Percentiles rank a stretch among this genome's conserved stretches.
Evolutionary conservation across 2,329 filamentous ascomycete species (phyloP).

Genomic region (Plectosphaerella plurivora): DNA sequence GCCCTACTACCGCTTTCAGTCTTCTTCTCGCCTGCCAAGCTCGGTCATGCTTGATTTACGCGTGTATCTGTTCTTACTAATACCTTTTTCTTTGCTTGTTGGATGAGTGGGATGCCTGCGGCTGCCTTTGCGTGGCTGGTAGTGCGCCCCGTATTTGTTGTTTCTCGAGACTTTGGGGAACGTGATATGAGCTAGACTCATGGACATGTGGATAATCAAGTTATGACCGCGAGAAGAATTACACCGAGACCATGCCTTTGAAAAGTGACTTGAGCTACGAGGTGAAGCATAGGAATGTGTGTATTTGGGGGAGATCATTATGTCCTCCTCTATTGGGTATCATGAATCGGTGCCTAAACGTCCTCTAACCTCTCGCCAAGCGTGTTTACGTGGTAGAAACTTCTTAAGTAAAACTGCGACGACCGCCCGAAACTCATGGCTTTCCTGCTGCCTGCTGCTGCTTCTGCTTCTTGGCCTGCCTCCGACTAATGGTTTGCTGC

Average conservation of each 20-base stretch:
- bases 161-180: neutral
- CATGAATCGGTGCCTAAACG: conserved; percentile 9
- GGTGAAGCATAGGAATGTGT: neutral
- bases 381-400: neutral
- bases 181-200: conserved; percentile 8
- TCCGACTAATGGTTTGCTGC: conserved; percentile 54
- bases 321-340: conserved; percentile 19
- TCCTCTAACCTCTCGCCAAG: neutral
- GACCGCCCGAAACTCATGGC: neutral
- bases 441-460: conserved; percentile 33
- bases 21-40: neutral
- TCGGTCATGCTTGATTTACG: too few species aligned
- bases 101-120: neutral
- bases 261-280: neutral
- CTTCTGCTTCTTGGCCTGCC: conserved; percentile 54
- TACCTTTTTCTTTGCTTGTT: conserved; percentile 11
- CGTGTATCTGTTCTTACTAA: neutral
- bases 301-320: neutral
- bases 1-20: neutral
- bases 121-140: too few species aligned
- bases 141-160: too few species aligned
- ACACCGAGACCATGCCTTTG: neutral
- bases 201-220: conserved; percentile 1
- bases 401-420: too few species aligned
- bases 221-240: conserved; percentile 2